Evolutionary conservation across 768 basidiomycete species (phyloP).

Genomic region (Gyrodon lividus): DNA sequence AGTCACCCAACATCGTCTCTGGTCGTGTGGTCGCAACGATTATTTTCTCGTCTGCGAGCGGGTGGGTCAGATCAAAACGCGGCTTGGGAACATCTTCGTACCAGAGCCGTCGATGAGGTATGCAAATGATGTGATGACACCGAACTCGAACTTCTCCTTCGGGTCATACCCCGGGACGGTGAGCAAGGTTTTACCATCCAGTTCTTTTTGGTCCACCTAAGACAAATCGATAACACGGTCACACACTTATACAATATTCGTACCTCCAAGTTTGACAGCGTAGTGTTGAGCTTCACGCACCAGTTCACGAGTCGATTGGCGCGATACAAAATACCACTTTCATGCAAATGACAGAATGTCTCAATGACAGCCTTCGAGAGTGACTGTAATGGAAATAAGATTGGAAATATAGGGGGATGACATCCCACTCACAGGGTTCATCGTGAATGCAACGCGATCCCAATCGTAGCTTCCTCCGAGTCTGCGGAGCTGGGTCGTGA

Average conservation of each 20-base stretch:
- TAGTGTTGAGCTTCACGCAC: conserved; percentile 95
- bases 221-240: not conserved
- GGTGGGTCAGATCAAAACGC: not conserved
- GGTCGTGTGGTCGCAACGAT: conserved; percentile 97
- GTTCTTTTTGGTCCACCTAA: conserved; percentile 89
- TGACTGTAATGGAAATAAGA: conserved; percentile 37
- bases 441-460: conserved; percentile 92
- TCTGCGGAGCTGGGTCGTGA: conserved; percentile 83
- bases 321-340: conserved; percentile 90
- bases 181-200: conserved; percentile 80
- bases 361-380: conserved; percentile 88
- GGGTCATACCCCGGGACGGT: conserved; percentile 91
- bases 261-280: conserved; percentile 96
- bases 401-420: not conserved
- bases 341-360: conserved; percentile 87
- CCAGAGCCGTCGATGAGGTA: conserved; percentile 88
- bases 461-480: conserved; percentile 95
- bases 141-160: conserved; percentile 98
- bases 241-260: conserved; percentile 6
- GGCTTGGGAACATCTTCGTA: conserved; percentile 27
- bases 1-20: conserved; percentile 98
- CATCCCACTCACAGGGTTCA: conserved; percentile 67
- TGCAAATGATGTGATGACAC: conserved; percentile 94
- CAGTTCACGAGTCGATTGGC: conserved; percentile 97
- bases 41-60: conserved; percentile 72